Percentiles rank a stretch among this genome's conserved stretches.
Conservation (phyloP, 768 basidiomycete genomes). For the Thelephora ganbajun region DNA sequence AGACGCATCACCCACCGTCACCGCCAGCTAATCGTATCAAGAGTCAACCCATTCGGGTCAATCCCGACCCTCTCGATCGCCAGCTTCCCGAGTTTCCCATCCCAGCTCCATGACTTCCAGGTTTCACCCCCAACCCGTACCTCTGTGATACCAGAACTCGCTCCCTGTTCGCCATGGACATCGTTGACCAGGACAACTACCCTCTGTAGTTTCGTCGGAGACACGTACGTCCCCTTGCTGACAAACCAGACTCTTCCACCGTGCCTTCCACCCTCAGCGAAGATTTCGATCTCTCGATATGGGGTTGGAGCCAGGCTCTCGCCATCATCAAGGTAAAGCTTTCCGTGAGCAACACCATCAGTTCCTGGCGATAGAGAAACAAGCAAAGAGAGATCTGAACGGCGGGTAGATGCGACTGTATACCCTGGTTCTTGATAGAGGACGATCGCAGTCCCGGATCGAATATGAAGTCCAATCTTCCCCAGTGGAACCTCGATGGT, state of each 20-base stretch:
- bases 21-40: too few species aligned
- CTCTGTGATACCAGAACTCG: slow-evolving; percentile 18
- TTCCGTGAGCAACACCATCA: slow-evolving; percentile 38
- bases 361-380: slow-evolving; percentile 29
- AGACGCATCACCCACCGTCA: too few species aligned
- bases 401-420: slow-evolving; percentile 52
- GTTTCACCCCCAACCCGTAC: neutral
- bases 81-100: neutral
- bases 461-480: slow-evolving; percentile 65
- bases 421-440: slow-evolving; percentile 50
- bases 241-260: slow-evolving; percentile 23
- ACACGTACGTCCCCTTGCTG: slow-evolving; percentile 25
- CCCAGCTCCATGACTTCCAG: neutral
- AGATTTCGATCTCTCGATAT: slow-evolving; percentile 33
- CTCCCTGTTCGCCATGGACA: slow-evolving; percentile 18
- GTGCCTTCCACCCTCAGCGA: slow-evolving; percentile 16
- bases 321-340: slow-evolving; percentile 61
- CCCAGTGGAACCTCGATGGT: slow-evolving; percentile 53
- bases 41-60: neutral
- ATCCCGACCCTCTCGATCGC: neutral
- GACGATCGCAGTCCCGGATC: slow-evolving; percentile 54
- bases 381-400: slow-evolving; percentile 48
- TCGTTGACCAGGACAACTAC: slow-evolving; percentile 44
- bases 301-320: slow-evolving; percentile 44
- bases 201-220: slow-evolving; percentile 32